Conservation (phyloP, 176 grass and related monocot genomes). For the Elaeis guineensis region DNA sequence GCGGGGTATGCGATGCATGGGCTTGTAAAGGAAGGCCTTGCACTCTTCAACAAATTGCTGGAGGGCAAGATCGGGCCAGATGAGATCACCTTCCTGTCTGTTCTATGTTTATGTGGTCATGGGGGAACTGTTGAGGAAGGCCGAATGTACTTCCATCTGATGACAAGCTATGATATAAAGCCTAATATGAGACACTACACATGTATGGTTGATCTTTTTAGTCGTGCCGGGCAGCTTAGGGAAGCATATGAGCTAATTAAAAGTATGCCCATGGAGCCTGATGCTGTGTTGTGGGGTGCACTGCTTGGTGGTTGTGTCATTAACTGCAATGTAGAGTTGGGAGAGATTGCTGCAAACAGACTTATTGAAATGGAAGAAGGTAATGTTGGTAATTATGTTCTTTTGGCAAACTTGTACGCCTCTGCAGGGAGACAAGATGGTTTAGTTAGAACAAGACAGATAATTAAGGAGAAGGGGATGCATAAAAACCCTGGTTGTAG, state of each 20-base stretch:
- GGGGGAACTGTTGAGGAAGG: conserved; percentile 18
- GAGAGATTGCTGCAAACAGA: conserved; percentile 20
- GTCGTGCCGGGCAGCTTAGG: conserved; percentile 18
- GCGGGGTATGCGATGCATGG: conserved; percentile 23
- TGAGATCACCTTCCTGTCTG: conserved; percentile 26
- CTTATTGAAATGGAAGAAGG: conserved; percentile 23
- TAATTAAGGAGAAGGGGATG: conserved; percentile 23
- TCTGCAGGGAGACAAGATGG: conserved; percentile 15
- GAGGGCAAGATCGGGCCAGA: conserved; percentile 8
- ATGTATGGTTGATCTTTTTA: conserved; percentile 29
- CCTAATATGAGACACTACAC: conserved; percentile 24
- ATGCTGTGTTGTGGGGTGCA: conserved; percentile 16
- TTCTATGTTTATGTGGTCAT: conserved; percentile 25
- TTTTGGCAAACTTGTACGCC: conserved; percentile 30
- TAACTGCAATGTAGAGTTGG: conserved; percentile 19
- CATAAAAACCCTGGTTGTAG: conserved; percentile 31
- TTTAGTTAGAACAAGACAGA: conserved; percentile 17
- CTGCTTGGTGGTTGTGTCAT: conserved; percentile 18
- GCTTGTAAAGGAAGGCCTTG: conserved; percentile 16
- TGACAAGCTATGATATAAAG: conserved; percentile 17
- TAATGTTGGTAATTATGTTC: conserved; percentile 21
- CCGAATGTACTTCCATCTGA: conserved; percentile 22
- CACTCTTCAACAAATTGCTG: conserved; percentile 18
- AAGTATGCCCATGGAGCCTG: conserved; percentile 23
- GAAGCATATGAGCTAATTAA: conserved; percentile 19